Conservation (phyloP, 2,329 filamentous ascomycete genomes). For the Venturia effusa region DNA sequence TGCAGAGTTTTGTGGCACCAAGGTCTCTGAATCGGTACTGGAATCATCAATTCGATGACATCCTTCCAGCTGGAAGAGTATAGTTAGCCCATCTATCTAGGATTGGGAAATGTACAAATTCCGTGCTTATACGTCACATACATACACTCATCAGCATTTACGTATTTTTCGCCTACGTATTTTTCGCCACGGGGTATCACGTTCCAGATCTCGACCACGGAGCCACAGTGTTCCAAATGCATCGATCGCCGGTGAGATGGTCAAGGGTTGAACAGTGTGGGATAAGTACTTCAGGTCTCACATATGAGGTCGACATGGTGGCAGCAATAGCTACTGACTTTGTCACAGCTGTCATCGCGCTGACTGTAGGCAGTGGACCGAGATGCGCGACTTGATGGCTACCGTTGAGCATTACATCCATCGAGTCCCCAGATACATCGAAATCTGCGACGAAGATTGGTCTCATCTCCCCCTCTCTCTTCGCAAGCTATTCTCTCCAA, state of each 20-base stretch:
- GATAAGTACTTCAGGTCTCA: conserved; percentile 1
- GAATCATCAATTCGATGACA: conserved; percentile 7
- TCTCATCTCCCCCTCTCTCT: background rate
- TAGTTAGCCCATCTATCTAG: background rate
- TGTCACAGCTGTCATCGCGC: background rate
- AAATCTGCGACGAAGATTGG: conserved; percentile 11
- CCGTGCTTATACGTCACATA: conserved; percentile 1
- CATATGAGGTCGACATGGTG: background rate
- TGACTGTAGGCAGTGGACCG: background rate
- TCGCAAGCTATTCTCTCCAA: too few species aligned
- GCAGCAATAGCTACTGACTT: background rate
- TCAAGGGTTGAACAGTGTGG: background rate
- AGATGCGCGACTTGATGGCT: background rate
- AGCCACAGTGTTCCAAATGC: conserved; percentile 1
- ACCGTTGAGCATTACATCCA: background rate
- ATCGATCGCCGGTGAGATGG: conserved; percentile 1
- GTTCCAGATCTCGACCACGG: background rate
- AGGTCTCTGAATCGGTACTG: conserved; percentile 4
- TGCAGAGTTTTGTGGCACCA: background rate
- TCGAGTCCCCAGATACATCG: background rate
- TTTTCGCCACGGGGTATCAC: background rate
- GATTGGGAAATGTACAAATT: background rate
- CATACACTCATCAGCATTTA: background rate
- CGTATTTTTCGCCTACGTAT: background rate
- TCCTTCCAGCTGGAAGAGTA: conserved; percentile 8